Percentiles rank a stretch among this genome's conserved stretches.
These are phyloP conservation scores for Erysimum cheiri DNA, from an alignment of 441 rosid species.

Conservation along the genomic window DNA sequence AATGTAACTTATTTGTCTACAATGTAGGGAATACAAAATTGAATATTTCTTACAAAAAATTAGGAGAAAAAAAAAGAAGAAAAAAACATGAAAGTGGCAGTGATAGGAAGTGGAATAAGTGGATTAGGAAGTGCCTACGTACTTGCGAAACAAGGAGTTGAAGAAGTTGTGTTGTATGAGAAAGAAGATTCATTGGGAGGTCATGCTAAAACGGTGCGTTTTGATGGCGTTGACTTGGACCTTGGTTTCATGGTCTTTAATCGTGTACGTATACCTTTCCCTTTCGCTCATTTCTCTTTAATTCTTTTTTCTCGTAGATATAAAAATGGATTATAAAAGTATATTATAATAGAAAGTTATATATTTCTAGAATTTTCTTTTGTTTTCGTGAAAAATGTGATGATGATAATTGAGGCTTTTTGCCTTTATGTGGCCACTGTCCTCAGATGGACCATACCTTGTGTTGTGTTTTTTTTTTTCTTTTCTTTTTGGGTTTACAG, in stretches of 20 bases:
- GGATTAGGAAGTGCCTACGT: conserved; percentile 74
- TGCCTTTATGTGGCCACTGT: conserved; percentile 24
- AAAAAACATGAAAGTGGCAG: conserved; percentile 64
- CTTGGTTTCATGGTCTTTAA: conserved; percentile 94
- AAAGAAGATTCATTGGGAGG: conserved; percentile 76
- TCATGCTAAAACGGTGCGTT: conserved; percentile 70
- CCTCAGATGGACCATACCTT: conserved; percentile 26
- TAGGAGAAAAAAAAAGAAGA: neutral
- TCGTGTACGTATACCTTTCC: conserved; percentile 56
- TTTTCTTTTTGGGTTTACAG: neutral
- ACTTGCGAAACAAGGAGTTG: conserved; percentile 58
- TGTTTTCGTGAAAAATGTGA: conserved; percentile 25
- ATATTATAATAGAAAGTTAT: too few relatives aligned
- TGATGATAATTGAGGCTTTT: conserved; percentile 32
- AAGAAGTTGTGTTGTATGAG: conserved; percentile 72
- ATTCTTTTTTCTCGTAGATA: too few relatives aligned
- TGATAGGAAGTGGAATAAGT: conserved; percentile 81
- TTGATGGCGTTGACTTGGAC: conserved; percentile 72
- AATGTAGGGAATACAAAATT: conserved; percentile 28
- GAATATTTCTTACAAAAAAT: neutral
- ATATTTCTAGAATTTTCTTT: neutral
- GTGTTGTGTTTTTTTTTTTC: neutral
- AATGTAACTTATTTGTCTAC: conserved; percentile 36
- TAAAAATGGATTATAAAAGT: too few relatives aligned
- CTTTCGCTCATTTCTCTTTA: conserved; percentile 9